Percentiles rank a stretch among this genome's conserved stretches.
phyloP scores from a whole-genome alignment of 306 rosid species.

The Cucurbita maxima region DNA sequence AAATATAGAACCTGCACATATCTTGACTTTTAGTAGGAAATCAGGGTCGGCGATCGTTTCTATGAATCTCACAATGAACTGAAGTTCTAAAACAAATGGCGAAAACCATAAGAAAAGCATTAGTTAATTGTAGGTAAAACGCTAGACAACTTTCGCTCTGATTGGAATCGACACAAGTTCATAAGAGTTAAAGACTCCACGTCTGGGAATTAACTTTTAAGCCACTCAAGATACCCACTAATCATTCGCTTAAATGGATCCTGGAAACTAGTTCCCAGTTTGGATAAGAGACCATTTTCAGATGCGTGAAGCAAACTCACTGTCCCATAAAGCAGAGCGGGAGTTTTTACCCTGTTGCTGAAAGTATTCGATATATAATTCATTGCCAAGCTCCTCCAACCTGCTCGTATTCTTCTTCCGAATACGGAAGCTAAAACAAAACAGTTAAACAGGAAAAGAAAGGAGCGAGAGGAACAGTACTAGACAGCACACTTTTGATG shows the following conservation, averaged over 20 bases:
- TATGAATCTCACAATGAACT: not conserved
- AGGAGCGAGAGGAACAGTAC: not conserved
- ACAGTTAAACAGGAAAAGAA: not conserved
- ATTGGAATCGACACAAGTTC: not conserved
- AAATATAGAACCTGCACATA: constrained; percentile 39
- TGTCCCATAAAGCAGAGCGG: no score
- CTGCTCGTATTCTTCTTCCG: not conserved
- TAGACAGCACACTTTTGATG: not conserved
- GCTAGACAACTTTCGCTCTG: not conserved
- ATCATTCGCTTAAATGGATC: not conserved
- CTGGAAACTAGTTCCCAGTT: no score
- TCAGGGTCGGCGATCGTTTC: not conserved
- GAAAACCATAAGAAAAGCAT: not conserved
- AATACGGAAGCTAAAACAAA: not conserved
- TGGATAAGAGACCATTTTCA: no score
- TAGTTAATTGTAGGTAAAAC: not conserved
- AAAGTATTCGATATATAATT: not conserved
- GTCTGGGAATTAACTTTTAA: not conserved
- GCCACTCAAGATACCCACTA: not conserved
- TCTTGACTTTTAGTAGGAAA: constrained; percentile 6
- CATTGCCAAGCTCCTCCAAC: not conserved
- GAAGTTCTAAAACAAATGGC: not conserved
- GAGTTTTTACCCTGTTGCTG: not conserved
- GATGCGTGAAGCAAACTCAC: no score
- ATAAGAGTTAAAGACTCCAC: not conserved